These are phyloP conservation scores for Pseudonitzschia pungens DNA, from an alignment of 108 stramenopile species.

Conservation along the genomic window DNA sequence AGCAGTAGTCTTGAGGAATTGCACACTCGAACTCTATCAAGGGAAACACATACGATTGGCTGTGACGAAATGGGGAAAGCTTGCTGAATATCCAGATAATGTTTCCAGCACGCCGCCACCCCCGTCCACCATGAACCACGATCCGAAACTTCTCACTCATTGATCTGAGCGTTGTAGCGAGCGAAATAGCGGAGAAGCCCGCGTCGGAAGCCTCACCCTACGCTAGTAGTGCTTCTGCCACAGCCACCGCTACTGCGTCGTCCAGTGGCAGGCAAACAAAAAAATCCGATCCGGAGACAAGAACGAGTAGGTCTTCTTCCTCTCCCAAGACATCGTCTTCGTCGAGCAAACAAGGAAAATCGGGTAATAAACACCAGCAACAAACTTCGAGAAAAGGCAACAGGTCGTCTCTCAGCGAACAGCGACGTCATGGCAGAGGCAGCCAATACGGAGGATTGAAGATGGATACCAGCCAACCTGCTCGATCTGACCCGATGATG, in stretches of 20 bases:
- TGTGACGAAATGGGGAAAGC: constrained; percentile 88
- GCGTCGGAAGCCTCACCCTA: background rate
- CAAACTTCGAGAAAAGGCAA: background rate
- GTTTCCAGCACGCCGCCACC: constrained; percentile 79
- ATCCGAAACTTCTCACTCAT: constrained; percentile 71
- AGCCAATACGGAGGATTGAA: constrained; percentile 19
- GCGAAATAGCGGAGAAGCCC: constrained; percentile 39
- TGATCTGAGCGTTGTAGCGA: constrained; percentile 65
- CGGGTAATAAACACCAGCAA: background rate
- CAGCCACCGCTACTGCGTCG: background rate
- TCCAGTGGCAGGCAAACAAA: constrained; percentile 8
- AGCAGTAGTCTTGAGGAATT: constrained; percentile 79
- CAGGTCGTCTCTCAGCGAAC: background rate
- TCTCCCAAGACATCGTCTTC: constrained; percentile 3
- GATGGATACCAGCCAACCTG: constrained; percentile 13
- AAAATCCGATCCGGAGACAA: constrained; percentile 4
- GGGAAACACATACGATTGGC: constrained; percentile 77
- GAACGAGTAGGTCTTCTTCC: background rate
- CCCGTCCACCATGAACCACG: constrained; percentile 65
- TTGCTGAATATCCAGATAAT: constrained; percentile 70
- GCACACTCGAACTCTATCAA: constrained; percentile 77
- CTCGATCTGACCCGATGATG: constrained; percentile 19
- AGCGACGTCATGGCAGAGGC: background rate
- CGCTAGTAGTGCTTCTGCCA: background rate
- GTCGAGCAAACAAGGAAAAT: background rate